Conservation (phyloP, 2,329 filamentous ascomycete species). For the Claviceps quebecensis region DNA sequence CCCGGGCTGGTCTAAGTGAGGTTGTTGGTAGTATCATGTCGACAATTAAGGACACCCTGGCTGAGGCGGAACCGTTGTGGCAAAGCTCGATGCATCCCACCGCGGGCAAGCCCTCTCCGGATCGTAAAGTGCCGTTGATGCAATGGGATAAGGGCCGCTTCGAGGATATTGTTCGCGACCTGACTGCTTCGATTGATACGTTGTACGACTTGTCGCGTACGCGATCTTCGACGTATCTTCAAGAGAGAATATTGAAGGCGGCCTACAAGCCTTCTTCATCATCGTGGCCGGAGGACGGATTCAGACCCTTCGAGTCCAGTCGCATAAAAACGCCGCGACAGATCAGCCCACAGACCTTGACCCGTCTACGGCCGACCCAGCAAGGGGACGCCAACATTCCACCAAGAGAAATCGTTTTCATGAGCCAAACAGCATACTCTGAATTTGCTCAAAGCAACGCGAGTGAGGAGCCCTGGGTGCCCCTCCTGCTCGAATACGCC, state of each 20-base stretch:
- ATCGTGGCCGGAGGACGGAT: slow-evolving; percentile 25
- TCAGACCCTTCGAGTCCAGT: slow-evolving; percentile 41
- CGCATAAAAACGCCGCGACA: slow-evolving; percentile 47
- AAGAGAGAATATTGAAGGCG: slow-evolving; percentile 17
- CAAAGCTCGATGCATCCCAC: slow-evolving; percentile 38
- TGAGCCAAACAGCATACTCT: slow-evolving; percentile 36
- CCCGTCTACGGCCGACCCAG: slow-evolving; percentile 30
- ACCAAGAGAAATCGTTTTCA: slow-evolving; percentile 32
- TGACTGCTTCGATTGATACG: slow-evolving; percentile 67
- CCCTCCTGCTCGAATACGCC: slow-evolving; percentile 58
- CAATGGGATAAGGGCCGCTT: slow-evolving; percentile 60
- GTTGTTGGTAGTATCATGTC: slow-evolving; percentile 66
- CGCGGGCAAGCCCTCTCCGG: slow-evolving; percentile 27
- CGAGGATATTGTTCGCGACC: slow-evolving; percentile 57
- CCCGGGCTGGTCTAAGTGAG: slow-evolving; percentile 61
- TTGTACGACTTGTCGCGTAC: slow-evolving; percentile 64
- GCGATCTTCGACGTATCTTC: slow-evolving; percentile 31
- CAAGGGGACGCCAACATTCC: slow-evolving; percentile 17
- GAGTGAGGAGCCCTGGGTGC: slow-evolving; percentile 33
- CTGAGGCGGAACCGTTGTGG: slow-evolving; percentile 63
- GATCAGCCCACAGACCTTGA: slow-evolving; percentile 41
- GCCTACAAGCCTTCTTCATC: slow-evolving; percentile 17
- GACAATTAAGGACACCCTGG: slow-evolving; percentile 67
- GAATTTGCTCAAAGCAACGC: slow-evolving; percentile 30
- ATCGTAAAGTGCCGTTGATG: slow-evolving; percentile 42